phyloP scores from a whole-genome alignment of 1,284 basidiomycete genomes.

The Coniophora puteana region DNA sequence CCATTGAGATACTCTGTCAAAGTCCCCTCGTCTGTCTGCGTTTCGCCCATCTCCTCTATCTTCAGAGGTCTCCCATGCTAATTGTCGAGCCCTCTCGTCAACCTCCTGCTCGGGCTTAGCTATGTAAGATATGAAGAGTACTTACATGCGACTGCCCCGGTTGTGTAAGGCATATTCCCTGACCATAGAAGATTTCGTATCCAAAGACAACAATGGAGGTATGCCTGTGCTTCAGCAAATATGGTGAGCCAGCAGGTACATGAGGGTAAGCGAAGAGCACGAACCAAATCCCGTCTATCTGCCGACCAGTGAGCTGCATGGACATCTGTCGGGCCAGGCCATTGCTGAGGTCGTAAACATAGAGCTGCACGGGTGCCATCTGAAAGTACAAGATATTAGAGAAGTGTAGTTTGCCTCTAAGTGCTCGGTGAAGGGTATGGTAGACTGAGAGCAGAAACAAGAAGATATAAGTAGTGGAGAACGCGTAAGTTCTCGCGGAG shows the following conservation, averaged over 20 bases:
- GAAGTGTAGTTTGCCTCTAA: neutral
- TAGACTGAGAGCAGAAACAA: too few relatives aligned
- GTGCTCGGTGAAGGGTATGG: too few relatives aligned
- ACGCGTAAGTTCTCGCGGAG: too few relatives aligned
- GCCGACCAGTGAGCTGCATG: constrained; percentile 74
- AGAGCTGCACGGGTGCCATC: constrained; percentile 74
- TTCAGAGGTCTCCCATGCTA: constrained; percentile 80
- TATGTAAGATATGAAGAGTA: constrained; percentile 14
- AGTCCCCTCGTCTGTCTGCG: constrained; percentile 78
- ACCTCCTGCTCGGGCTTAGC: too few relatives aligned
- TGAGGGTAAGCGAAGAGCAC: constrained; percentile 16
- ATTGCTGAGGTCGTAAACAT: constrained; percentile 88
- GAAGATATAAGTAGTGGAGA: too few relatives aligned
- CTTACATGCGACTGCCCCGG: constrained; percentile 81
- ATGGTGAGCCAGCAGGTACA: constrained; percentile 1
- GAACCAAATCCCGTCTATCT: constrained; percentile 88
- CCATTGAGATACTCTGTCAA: constrained; percentile 79
- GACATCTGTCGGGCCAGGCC: constrained; percentile 80
- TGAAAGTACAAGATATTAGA: neutral
- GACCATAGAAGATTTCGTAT: constrained; percentile 87
- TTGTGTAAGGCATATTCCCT: constrained; percentile 64
- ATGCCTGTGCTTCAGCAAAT: constrained; percentile 52
- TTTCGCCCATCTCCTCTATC: constrained; percentile 79
- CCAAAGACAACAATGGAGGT: constrained; percentile 86
- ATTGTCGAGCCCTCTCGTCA: too few relatives aligned